Evolutionary conservation across 192 early-diverging fungal species (phyloP).

Genomic region (Backusella tarrabulga): DNA sequence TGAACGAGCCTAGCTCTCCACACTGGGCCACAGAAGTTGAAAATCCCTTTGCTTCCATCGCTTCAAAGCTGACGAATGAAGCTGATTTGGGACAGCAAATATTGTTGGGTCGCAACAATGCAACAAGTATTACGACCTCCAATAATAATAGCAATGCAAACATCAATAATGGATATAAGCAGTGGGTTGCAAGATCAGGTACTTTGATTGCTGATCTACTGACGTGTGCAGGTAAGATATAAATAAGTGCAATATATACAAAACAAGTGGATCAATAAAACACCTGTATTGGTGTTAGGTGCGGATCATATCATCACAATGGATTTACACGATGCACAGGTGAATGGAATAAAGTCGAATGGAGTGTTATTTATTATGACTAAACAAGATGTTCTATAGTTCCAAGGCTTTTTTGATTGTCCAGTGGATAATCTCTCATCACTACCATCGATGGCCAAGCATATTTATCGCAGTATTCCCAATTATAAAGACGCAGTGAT

Average conservation of each 20-base stretch:
- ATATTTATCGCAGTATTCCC: constrained; percentile 85
- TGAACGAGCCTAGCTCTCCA: too few species aligned
- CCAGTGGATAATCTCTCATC: constrained; percentile 90
- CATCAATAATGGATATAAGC: constrained; percentile 57
- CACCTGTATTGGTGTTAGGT: constrained; percentile 35
- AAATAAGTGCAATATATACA: neutral
- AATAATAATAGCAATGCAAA: neutral
- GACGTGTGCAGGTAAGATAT: constrained; percentile 68
- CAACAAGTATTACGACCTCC: neutral
- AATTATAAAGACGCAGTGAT: constrained; percentile 84
- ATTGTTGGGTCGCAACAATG: neutral
- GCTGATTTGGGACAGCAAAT: constrained; percentile 13
- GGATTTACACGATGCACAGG: constrained; percentile 93
- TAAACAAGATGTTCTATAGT: neutral
- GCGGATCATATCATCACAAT: constrained; percentile 95
- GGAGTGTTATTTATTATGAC: too few species aligned
- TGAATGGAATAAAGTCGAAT: neutral
- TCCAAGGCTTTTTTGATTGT: constrained; percentile 95
- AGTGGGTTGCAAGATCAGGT: constrained; percentile 87
- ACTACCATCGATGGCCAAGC: constrained; percentile 84
- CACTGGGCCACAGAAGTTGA: too few species aligned
- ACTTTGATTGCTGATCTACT: constrained; percentile 87
- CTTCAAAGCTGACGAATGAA: constrained; percentile 5
- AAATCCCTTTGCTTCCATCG: neutral
- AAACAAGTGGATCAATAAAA: neutral